phyloP scores from a whole-genome alignment of 2,329 filamentous ascomycete genomes.

The Claviceps sp. region DNA sequence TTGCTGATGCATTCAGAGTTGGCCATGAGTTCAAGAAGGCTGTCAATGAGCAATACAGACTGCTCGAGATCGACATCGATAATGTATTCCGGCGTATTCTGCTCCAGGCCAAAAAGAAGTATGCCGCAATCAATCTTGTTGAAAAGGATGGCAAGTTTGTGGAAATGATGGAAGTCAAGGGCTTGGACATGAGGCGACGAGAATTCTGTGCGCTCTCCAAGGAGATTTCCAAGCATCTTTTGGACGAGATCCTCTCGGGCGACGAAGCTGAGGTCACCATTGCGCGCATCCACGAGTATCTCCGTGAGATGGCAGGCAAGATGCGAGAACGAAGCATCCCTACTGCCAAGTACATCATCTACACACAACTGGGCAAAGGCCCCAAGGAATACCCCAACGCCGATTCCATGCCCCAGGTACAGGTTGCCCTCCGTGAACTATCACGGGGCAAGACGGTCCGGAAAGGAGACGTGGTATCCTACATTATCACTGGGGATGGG shows the following conservation, averaged over 20 bases:
- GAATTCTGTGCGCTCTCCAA: slow-evolving; percentile 95
- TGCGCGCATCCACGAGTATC: slow-evolving; percentile 82
- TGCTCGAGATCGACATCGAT: slow-evolving; percentile 96
- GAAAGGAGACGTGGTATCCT: slow-evolving; percentile 91
- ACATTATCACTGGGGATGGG: slow-evolving; percentile 74
- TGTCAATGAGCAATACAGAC: slow-evolving; percentile 84
- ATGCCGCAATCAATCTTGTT: slow-evolving; percentile 88
- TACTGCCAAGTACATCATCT: slow-evolving; percentile 86
- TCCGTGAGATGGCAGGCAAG: slow-evolving; percentile 68
- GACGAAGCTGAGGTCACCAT: slow-evolving; percentile 83
- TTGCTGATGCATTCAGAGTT: slow-evolving; percentile 79
- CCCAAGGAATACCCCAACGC: slow-evolving; percentile 90
- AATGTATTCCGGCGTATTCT: slow-evolving; percentile 90
- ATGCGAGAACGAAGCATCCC: slow-evolving; percentile 74
- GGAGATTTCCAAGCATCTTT: slow-evolving; percentile 76
- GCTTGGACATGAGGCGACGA: slow-evolving; percentile 92
- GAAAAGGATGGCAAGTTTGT: slow-evolving; percentile 80
- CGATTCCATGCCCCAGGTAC: slow-evolving; percentile 91
- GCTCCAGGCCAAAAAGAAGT: slow-evolving; percentile 98
- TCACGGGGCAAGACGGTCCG: slow-evolving; percentile 77
- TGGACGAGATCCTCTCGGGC: slow-evolving; percentile 91
- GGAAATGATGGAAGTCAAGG: slow-evolving; percentile 95
- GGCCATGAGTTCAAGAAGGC: slow-evolving; percentile 89
- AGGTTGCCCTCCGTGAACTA: slow-evolving; percentile 82
- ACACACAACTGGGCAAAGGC: slow-evolving; percentile 89